Conservation (phyloP, 2,329 filamentous ascomycete species). For the Phyllosticta citriasiana region DNA sequence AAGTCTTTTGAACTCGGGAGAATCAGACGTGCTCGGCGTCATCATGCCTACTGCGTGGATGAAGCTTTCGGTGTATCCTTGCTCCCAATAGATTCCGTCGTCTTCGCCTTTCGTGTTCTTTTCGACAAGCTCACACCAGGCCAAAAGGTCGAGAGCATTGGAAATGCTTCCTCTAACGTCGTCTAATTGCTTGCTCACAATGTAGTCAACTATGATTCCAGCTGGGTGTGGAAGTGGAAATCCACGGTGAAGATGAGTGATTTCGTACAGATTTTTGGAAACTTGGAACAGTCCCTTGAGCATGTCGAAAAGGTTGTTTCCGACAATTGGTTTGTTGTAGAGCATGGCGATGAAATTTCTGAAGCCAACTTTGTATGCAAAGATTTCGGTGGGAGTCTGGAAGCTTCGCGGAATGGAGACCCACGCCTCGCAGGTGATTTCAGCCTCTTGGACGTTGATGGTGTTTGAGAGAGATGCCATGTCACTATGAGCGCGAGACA, state of each 20-base stretch:
- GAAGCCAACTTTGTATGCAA: conserved; percentile 54
- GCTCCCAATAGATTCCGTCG: conserved; percentile 48
- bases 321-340: conserved; percentile 55
- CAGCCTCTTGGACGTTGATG: conserved; percentile 8
- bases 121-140: conserved; percentile 54
- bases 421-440: conserved; percentile 43
- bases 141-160: conserved; percentile 50
- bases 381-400: conserved; percentile 36
- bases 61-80: conserved; percentile 59
- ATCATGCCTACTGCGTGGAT: conserved; percentile 56
- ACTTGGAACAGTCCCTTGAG: conserved; percentile 52
- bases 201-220: conserved; percentile 51
- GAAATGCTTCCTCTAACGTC: conserved; percentile 53
- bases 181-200: conserved; percentile 50
- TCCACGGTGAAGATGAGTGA: not conserved
- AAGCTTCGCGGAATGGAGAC: conserved; percentile 48
- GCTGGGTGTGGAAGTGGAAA: conserved; percentile 33
- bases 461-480: conserved; percentile 6
- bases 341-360: conserved; percentile 60
- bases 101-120: not conserved
- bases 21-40: conserved; percentile 32
- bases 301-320: conserved; percentile 52
- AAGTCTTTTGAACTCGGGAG: conserved; percentile 48
- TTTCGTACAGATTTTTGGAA: conserved; percentile 45
- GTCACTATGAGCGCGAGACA: conserved; percentile 10